Evolutionary conservation across 2,329 filamentous ascomycete genomes (phyloP), one percentile per base, ranked within the genome.

Genomic region (Chaetomium sp.): DNA sequence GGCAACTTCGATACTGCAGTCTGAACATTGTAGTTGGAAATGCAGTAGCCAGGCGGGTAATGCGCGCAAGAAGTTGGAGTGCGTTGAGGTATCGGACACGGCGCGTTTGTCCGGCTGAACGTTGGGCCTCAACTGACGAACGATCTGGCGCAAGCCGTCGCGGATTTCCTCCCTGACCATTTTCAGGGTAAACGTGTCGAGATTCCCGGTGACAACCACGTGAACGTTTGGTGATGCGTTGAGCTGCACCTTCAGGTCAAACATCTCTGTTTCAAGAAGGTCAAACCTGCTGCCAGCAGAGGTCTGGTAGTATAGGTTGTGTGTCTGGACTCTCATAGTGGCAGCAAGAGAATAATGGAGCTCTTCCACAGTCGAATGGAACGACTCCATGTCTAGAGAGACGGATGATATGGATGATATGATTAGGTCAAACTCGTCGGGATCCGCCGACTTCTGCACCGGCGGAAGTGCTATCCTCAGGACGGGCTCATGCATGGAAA

Each of bases 401-500:
- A 98, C 87, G 0, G 94, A 97, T 0, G 96, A 98, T 12, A 97
- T 92, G 2, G 93, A 95, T 1, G 92, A 97, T 56, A 99, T 97
- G 53, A 99, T 90, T 33, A 99, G 83, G 74, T 99, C 95, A 70
- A 95, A 98, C 69, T 98, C 93, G 66, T 93, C 91, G 0, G 87
- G 83, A 29, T 88, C 85, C 49, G 83, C 79, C 2, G 80, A 80
- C 62, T 84, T 83, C 66, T 90, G 86, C 67, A 95, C 86, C 0
- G 94, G 89, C 5, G 93, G 93, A 4, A 99, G 81, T 8, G 93
- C 88, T 68, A 99, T 93, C 70, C 96, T 88, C 68, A 98, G 76
- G 19, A 99, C 96, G 1, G 95, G 95, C 75, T 99, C 95, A 73
- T 99, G 95, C 78, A 99, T 90, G 0, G 95, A 97, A 49, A 98